Evolutionary conservation across 495 filamentous ascomycete species (phyloP).

Genomic region (Neurospora sp.): DNA sequence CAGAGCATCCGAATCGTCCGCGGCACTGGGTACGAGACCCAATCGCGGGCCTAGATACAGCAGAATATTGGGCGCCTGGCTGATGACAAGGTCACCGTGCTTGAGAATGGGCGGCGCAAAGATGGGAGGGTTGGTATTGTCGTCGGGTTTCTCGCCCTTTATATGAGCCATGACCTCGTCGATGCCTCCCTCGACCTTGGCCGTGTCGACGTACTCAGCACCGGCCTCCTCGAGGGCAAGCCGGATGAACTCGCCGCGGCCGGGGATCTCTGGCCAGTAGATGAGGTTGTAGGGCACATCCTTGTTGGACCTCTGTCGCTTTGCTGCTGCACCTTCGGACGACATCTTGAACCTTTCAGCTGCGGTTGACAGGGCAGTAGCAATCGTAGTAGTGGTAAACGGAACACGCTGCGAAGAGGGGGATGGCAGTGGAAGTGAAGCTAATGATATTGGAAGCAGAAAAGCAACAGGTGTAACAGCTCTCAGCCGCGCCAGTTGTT

Average conservation of each 20-base stretch:
- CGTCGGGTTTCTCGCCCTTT: slow-evolving; percentile 24
- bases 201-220: slow-evolving; percentile 50
- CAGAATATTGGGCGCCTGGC: slow-evolving; percentile 56
- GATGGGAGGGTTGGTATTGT: slow-evolving; percentile 45
- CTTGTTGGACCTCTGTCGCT: slow-evolving; percentile 31
- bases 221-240: slow-evolving; percentile 53
- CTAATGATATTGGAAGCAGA: neutral
- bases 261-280: slow-evolving; percentile 56
- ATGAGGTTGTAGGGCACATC: slow-evolving; percentile 45
- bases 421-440: neutral
- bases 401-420: neutral
- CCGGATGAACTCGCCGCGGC: slow-evolving; percentile 56
- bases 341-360: slow-evolving; percentile 3
- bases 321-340: slow-evolving; percentile 13
- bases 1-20: slow-evolving; percentile 33
- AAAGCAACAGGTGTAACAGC: neutral
- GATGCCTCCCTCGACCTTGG: slow-evolving; percentile 28
- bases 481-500: neutral
- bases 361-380: neutral
- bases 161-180: slow-evolving; percentile 27
- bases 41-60: slow-evolving; percentile 48
- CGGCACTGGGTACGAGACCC: slow-evolving; percentile 34
- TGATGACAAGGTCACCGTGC: slow-evolving; percentile 47
- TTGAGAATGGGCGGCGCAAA: slow-evolving; percentile 52
- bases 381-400: neutral